Base-by-base conservation (phyloP, 805 yeast genomes). In the Monosporozyma unispora region DNA sequence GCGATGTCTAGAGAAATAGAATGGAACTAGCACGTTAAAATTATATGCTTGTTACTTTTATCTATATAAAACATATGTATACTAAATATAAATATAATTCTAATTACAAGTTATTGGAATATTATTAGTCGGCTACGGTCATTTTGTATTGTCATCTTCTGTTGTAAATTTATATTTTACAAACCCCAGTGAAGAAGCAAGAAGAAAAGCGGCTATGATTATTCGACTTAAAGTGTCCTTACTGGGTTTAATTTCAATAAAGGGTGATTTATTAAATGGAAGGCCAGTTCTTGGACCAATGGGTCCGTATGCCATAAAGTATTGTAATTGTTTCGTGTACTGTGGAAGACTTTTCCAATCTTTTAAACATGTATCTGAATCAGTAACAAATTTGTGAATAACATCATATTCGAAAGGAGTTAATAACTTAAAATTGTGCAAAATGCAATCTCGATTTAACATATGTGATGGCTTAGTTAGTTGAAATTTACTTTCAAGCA, bases 251-350 rank as follows among this genome's bases (percentile, higher is more conserved):
- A 35, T 70, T 78, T 22, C 12, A 2, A 12, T n/a, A 25, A 42
- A 42, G 14, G 23, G 21, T 8, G 33, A 42, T 8, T 5, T 4
- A 42, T 19, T 18, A 9, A 71, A 54, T 71, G 71, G 65, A 49
- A 82, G 75, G 19, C 77, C 76, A 45, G 77, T 80, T 53, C 95
- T 71, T 1, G 80, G 82, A 0, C 89, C 93, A 74, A 84, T 78
- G 45, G 82, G 71, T 2, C 90, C 90, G 63, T 80, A 85, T 0
- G 82, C 74, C 28, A 82, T 72, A 67, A 74, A 81, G 61, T 79
- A 82, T 9, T 79, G 74, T 54, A 82, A 69, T 52, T 75, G 70
- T 59, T 83, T 82, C 47, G 75, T 75, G 46, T 76, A 73, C 11
- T 52, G 52, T 3, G 78, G 70, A 43, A 82, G 54, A 39, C 69